Percentiles rank a stretch among this genome's conserved stretches.
These are phyloP conservation scores for Hypomontagnella submonticulosa DNA, from an alignment of 495 filamentous ascomycete species.

Conservation along the genomic window DNA sequence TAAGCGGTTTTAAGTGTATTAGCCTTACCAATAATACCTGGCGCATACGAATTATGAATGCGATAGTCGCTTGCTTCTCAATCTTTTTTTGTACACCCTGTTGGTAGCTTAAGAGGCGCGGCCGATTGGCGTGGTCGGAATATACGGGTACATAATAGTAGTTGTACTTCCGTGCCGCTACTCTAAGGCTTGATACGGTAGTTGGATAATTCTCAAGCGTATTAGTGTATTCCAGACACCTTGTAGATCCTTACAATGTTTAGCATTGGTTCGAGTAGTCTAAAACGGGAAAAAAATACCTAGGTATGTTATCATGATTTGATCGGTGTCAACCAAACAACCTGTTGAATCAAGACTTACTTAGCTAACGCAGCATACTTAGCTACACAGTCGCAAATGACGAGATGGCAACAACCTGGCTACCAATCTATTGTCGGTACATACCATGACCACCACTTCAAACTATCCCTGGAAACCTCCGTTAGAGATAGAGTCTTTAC, in stretches of 20 bases:
- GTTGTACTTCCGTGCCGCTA: conserved; percentile 21
- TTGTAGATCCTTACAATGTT: conserved; percentile 26
- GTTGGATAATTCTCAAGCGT: conserved; percentile 22
- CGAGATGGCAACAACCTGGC: conserved; percentile 21
- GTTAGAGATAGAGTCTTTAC: conserved; percentile 12
- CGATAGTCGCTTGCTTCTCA: conserved; percentile 10
- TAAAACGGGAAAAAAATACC: conserved; percentile 26
- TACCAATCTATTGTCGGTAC: neutral
- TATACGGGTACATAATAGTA: conserved; percentile 9
- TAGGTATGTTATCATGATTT: conserved; percentile 41
- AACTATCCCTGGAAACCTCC: conserved; percentile 15
- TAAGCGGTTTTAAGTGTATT: conserved; percentile 24
- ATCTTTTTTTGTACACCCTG: conserved; percentile 10
- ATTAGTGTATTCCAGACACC: conserved; percentile 9
- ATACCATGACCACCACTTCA: conserved; percentile 7
- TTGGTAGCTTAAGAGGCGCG: conserved; percentile 29
- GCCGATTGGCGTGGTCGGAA: conserved; percentile 12
- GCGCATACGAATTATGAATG: conserved; percentile 14
- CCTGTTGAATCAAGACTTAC: neutral
- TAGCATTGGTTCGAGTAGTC: conserved; percentile 33
- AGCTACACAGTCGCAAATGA: conserved; percentile 26
- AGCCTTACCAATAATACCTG: conserved; percentile 28
- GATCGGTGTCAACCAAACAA: conserved; percentile 33
- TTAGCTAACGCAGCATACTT: conserved; percentile 18
- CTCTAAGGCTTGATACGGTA: conserved; percentile 27